Base-by-base conservation (phyloP, 805 yeast genomes). In the Teunomyces gatunensis region DNA sequence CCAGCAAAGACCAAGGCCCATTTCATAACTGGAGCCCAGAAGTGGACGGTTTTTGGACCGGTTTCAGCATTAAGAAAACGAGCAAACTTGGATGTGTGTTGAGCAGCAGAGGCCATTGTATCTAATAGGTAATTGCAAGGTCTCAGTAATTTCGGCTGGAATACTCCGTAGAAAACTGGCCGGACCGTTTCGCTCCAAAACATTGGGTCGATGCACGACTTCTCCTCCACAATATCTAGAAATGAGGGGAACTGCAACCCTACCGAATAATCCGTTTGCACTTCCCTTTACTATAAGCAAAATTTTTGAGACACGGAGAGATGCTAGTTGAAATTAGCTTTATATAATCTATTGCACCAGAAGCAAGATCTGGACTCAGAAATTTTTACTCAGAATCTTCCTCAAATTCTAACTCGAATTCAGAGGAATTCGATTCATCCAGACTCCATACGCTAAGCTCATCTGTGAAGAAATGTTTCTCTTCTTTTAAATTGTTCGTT, bases 21-120 rank as follows among this genome's bases (percentile, higher is more conserved):
- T 73, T 85, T 73, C 54, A 70, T 60, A 4, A 71, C 71, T 9
- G 77, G 77, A 1, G 78, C 95, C 99, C 99, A 92, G 71, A 92
- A 92, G 65, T 92, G 99, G 47, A 94, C 91, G n/a, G 99, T 92
- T 64, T 73, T 84, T 35, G 99, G 99, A 28, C 99, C 99, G 15
- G 99, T 89, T 64, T 87, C 95, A 13, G 96, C 84, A 58, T 84
- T 80, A 64, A 89, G 64, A 63, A 84, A 89, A 61, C 87, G 78
- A 51, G 79, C 70, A 68, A 92, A 88, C 41, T 79, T 81, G 29
- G 83, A 68, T 13, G 84, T 59, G 52, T 62, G 63, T 49, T 55
- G 64, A 45, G 63, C 61, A 29, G 62, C 47, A 45, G 65, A 51
- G n/a, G 66, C 66, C 66, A 62, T 62, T 13, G 27, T 40, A 27